phyloP scores from a whole-genome alignment of 129 eudicot genomes.

The Logfia minima region DNA sequence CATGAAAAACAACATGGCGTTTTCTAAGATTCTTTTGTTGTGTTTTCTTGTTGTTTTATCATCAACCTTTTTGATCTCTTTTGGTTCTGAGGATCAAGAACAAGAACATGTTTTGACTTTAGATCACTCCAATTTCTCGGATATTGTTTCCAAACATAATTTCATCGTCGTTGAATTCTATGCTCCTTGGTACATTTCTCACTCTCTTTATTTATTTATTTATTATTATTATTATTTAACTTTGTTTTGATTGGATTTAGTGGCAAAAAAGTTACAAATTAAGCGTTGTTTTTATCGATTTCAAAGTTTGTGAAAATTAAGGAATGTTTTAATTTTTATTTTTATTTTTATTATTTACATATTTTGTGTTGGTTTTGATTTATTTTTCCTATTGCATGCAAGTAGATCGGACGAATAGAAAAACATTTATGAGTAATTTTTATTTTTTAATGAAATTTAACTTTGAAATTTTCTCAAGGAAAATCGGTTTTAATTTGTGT shows the following conservation, averaged over 20 bases:
- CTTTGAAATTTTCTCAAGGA: too few relatives aligned
- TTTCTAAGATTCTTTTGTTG: constrained; percentile 26
- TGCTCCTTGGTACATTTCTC: constrained; percentile 66
- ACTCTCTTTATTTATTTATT: constrained; percentile 12
- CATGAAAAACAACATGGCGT: constrained; percentile 30
- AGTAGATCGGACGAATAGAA: too few relatives aligned
- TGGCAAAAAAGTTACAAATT: neutral
- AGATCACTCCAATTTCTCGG: constrained; percentile 62
- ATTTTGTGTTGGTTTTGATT: too few relatives aligned
- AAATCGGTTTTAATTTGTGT: neutral
- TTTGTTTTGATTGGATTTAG: constrained; percentile 36
- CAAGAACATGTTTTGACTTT: constrained; percentile 61
- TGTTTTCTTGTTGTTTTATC: constrained; percentile 21
- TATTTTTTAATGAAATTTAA: too few relatives aligned
- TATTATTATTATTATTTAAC: constrained; percentile 48
- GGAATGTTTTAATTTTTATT: too few relatives aligned
- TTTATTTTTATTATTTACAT: too few relatives aligned
- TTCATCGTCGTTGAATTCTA: constrained; percentile 82
- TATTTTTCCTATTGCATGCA: too few relatives aligned
- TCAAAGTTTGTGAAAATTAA: too few relatives aligned
- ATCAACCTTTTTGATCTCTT: constrained; percentile 22
- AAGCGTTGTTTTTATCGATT: neutral
- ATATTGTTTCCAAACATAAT: constrained; percentile 45
- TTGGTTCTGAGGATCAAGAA: constrained; percentile 49
- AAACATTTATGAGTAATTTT: too few relatives aligned